Percentiles rank a stretch among this genome's conserved stretches.
Conservation (phyloP, 2,329 filamentous ascomycete species). For the Xylariales sp. region DNA sequence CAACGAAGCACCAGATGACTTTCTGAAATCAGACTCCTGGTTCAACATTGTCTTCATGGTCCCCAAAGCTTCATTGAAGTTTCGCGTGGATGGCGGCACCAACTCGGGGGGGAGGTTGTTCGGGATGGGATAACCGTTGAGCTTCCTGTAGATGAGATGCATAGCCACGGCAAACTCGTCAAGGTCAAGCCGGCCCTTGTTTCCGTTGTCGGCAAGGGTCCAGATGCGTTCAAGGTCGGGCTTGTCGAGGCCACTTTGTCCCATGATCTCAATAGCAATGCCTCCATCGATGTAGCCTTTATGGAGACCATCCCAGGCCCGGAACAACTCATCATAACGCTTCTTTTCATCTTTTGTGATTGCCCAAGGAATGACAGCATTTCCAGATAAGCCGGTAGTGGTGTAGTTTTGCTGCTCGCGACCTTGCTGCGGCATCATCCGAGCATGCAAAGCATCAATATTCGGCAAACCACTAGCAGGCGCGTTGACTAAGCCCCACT, state of each 20-base stretch:
- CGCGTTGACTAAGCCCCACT: constrained; percentile 98
- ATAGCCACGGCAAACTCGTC: constrained; percentile 98
- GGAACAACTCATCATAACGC: constrained; percentile 91
- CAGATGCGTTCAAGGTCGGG: constrained; percentile 86
- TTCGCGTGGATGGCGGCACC: constrained; percentile 88
- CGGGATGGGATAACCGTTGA: constrained; percentile 92
- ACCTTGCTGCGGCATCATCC: constrained; percentile 96
- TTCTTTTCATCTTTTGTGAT: constrained; percentile 99
- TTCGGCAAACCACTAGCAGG: constrained; percentile 86
- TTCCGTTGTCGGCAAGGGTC: constrained; percentile 90
- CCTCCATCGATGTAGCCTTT: constrained; percentile 91
- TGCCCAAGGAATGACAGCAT: constrained; percentile 95
- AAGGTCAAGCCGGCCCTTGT: constrained; percentile 88
- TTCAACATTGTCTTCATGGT: constrained; percentile 86
- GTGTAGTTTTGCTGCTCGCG: constrained; percentile 80
- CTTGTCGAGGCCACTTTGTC: constrained; percentile 90
- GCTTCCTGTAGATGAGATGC: constrained; percentile 96
- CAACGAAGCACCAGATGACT: constrained; percentile 82
- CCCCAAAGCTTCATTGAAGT: constrained; percentile 88
- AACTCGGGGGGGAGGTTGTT: constrained; percentile 85
- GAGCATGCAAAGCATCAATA: constrained; percentile 84
- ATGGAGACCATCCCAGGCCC: constrained; percentile 89
- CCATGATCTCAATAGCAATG: constrained; percentile 94
- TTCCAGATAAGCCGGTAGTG: constrained; percentile 81
- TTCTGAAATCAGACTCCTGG: constrained; percentile 83